Evolutionary conservation across 2,329 filamentous ascomycete species (phyloP), one percentile per base, ranked within the genome.

Genomic region (Trichophaea hybrida): DNA sequence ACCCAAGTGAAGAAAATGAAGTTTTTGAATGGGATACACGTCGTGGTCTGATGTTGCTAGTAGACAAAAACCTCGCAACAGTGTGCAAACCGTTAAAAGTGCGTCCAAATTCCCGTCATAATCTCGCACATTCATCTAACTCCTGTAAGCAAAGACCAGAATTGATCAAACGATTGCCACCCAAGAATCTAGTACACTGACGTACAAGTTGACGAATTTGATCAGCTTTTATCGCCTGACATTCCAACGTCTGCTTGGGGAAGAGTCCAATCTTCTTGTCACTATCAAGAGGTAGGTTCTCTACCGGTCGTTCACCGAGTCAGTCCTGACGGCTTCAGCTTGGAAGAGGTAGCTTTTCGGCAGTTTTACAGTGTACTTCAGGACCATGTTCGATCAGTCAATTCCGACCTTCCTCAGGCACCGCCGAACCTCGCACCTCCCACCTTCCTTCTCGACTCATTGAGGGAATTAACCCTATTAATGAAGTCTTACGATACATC

Each of bases 131-230:
- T 15, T 38, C 32, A 48, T n/a, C 50, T 58, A 46, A 57, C 7
- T 10, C 32, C 24, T 12, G 32, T 10, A 35, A 13, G 32, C 38
- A 31, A 17, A 65, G 65, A 63, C 64, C 17, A 57, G 91, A 35
- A 82, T 94, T 56, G 90, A 96, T 71, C 86, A 97, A 68, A 86
- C 94, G 17, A 85, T 97, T 13, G 89, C 94, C 68, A 86, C 86
- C 62, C 91, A 95, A 70, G 90, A 96, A 67, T 90, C 97, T 61
- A 85, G 85, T 0, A 87, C 94, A 17, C 75, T 89, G 53, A 84
- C 88, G 37, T 98, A 95, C 75, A 93, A 89, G 70, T 82, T 97
- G 44, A 84, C 88, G 8, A 96, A 94, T 67, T 76, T 98, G 1
- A 78, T 97, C 46, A 83, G 81, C 44, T 98, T 98, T 73, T 98